Base-by-base conservation (phyloP, 306 rosid species). In the Medicago ruthenica region DNA sequence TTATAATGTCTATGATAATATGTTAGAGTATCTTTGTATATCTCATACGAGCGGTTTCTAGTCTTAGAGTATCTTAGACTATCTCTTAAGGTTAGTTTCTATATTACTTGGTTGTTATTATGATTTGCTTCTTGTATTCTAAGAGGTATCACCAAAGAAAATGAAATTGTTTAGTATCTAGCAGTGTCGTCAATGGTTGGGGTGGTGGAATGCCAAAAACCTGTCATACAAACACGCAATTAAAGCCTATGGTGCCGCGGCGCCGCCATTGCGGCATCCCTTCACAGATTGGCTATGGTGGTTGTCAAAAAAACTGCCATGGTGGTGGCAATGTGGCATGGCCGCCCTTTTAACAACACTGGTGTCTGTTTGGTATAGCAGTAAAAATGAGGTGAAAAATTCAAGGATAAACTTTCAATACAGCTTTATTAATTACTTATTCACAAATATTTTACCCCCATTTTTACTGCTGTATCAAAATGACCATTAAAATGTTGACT, bases 131-230 rank as follows among this genome's bases (percentile, higher is more conserved):
- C 39, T 58, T 22, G 22, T 11, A 58, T 58, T 21, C 64, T 22
- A 58, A 12, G 9, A 58, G 37, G 39, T 24, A 69, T 40, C 51
- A 22, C 59, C 41, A 55, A 50, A 37, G 27, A 67, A 67, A 82
- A 68, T 60, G 50, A 77, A 57, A 13, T 13, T 1, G 15, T 47
- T 40, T 18, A 18, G 61, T 54, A 13, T 54, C 61, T 54, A 0
- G 5, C 27, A 54, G 13, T 17, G 24, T 17, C 18, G 59, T 17
- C 6, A 11, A 16, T 1, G 4, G 60, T n/a, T n/a, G 5, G 11
- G 60, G 9, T 53, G 59, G 58, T 3, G 17, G 18, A 16, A 51
- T 11, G 59, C 13, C 59, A 53, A 17, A 53, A 53, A 2, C 9
- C 21, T 17, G n/a, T 22, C 24, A 53, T 17, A 53, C 17, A 22